These are phyloP conservation scores for Aspergillus ochraceoroseus DNA, from an alignment of 2,329 filamentous ascomycete genomes.

Conservation along the genomic window DNA sequence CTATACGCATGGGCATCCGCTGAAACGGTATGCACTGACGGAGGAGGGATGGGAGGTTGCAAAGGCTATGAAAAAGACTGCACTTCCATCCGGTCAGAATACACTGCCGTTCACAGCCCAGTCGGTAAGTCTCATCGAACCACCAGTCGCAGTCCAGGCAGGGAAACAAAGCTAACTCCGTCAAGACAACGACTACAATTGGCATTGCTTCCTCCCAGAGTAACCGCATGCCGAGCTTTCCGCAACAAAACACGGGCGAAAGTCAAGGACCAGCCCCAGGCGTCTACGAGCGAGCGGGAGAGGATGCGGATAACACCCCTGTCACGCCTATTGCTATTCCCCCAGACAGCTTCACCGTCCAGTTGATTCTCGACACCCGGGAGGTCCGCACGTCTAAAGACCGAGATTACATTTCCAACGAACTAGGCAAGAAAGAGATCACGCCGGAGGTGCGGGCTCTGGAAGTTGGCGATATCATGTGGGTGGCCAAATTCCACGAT, in stretches of 20 bases:
- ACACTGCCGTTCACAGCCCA: constrained; percentile 16
- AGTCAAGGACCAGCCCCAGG: constrained; percentile 10
- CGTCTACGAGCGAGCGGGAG: neutral
- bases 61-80: constrained; percentile 56
- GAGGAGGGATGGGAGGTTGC: constrained; percentile 75
- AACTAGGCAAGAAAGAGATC: constrained; percentile 63
- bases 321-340: constrained; percentile 58
- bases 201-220: neutral
- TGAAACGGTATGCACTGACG: constrained; percentile 64
- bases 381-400: constrained; percentile 69
- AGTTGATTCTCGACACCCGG: constrained; percentile 68
- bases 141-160: neutral
- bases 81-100: constrained; percentile 23
- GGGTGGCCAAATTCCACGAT: constrained; percentile 69
- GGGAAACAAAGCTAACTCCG: neutral
- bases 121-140: constrained; percentile 16
- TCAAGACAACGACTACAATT: constrained; percentile 4
- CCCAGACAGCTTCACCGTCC: constrained; percentile 64
- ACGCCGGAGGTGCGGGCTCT: constrained; percentile 63
- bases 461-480: constrained; percentile 70
- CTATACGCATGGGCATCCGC: constrained; percentile 63
- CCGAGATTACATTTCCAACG: constrained; percentile 69
- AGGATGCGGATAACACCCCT: constrained; percentile 20
- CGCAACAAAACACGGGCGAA: constrained; percentile 11
- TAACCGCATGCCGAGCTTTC: neutral